A percentile compares a stretch with the other conserved stretches of the same genome.
phyloP scores from a whole-genome alignment of 75 land plant genomes.

The Selaginella moellendorffii region DNA sequence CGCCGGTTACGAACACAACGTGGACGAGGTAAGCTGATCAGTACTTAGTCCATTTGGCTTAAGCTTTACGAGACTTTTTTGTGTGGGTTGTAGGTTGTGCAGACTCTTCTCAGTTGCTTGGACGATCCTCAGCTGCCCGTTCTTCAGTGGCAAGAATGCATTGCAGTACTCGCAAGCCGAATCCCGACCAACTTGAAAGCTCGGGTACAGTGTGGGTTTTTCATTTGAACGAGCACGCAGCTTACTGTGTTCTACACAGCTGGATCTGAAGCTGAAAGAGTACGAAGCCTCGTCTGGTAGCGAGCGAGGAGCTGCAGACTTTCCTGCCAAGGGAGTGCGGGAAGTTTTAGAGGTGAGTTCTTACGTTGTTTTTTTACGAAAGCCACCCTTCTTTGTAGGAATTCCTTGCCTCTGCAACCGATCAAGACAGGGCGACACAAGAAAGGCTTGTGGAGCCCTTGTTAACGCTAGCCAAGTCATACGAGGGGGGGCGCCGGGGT shows the following conservation, averaged over 20 bases:
- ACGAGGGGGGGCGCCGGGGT: constrained; percentile 93
- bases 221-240: no score
- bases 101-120: constrained; percentile 63
- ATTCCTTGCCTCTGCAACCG: constrained; percentile 39
- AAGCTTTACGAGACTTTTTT: no score
- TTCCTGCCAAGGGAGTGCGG: constrained; percentile 70
- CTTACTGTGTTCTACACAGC: constrained; percentile 27
- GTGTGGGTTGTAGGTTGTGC: constrained; percentile 68
- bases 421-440: constrained; percentile 56
- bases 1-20: constrained; percentile 86
- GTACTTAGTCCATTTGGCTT: no score
- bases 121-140: constrained; percentile 93
- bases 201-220: constrained; percentile 11
- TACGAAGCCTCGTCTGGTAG: constrained; percentile 41
- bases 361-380: background rate
- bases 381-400: constrained; percentile 26
- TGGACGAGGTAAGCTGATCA: constrained; percentile 73
- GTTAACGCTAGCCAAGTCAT: constrained; percentile 69
- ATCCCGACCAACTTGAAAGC: constrained; percentile 68
- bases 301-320: constrained; percentile 46
- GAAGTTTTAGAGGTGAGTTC: constrained; percentile 54
- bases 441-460: constrained; percentile 91
- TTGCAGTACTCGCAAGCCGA: constrained; percentile 76
- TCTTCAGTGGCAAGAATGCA: constrained; percentile 98
- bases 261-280: constrained; percentile 62